Evolutionary conservation across 2,329 filamentous ascomycete species (phyloP), one percentile per base, ranked within the genome.

Genomic region (Botryotinia convoluta): DNA sequence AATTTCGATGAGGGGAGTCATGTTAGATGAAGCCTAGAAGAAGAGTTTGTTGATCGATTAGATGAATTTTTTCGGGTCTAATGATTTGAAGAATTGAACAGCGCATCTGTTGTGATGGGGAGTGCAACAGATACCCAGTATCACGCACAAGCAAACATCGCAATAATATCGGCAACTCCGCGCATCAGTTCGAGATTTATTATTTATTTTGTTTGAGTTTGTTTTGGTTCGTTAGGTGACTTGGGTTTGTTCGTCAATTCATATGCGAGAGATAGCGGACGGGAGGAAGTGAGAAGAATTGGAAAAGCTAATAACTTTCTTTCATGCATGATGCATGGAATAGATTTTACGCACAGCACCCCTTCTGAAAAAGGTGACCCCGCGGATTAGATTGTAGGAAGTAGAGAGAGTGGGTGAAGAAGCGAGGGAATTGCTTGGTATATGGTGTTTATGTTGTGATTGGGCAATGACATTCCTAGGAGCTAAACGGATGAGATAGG

Each of bases 251-350:
- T 59, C 29, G 57, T 22, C 6, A 61, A 35, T n/a, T 8, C 35
- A n/a, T 26, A 12, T 61, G 35, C 59, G 35, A 39, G 35, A 62
- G 59, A 39, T 62, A 42, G 60, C 35, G 60, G 60, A 26, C 14
- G 26, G 35, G 37, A n/a, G 14, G 60, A 62, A n/a, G 22, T 39
- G 14, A 62, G 37, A 42, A 62, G 35, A 42, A 62, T 14, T 37
- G 51, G 51, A 57, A 57, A 57, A 57, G n/a, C 16, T 42, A 42
- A 62, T 18, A 4, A 1, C 37, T n/a, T n/a, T 39, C 8, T 18
- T 62, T 62, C 60, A 62, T 39, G 35, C 60, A 62, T 62, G 6
- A 62, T 62, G 60, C 60, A 62, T 62, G 60, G 26, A 62, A 37
- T 61, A 22, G 37, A 39, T 26, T 61, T 35, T 37, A 61, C 35